Base-by-base conservation (phyloP, 306 rosid species). In the Dryas alaskensis region DNA sequence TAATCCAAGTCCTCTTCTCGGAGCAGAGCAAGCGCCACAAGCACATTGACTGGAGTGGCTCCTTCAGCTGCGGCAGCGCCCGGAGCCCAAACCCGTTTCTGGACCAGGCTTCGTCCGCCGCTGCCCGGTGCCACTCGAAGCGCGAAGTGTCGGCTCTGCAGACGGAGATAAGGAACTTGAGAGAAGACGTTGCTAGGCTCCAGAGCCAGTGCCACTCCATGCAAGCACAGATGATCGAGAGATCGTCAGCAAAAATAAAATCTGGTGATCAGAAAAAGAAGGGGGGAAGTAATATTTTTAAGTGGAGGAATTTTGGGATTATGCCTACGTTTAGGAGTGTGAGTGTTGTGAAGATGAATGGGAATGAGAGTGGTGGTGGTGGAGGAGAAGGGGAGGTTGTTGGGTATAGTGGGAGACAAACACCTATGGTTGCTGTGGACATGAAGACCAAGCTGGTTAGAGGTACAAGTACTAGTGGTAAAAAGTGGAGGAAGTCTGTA, bases 1-100 rank as follows among this genome's bases (percentile, higher is more conserved):
- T 94, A 5, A 88, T 94, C 76, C 99, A 89, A 75, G 96, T 94
- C 4, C 88, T 94, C 3, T 89, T 94, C 82, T 88, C 90, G 0
- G 96, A 89, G 81, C 97, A 91, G 54, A 80, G 76, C 12, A 91
- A 87, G 68, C 84, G 89, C 42, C 84, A 82, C 43, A 69, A 73
- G 6, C 81, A 79, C 10, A 49, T 78, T 4, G 99, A 92, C 62
- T 92, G 92, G 97, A 89, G 97, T 60, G 87, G 89, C 46, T 87
- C 96, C 17, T 85, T 91, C 73, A 84, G 37, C 37, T 31, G 84
- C 16, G 72, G 83, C 69, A 57, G 85, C 70, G 45, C 69, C 7
- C 79, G 95, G 17, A 91, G 97, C 80, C 97, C 94, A 0, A 84
- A 22, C n/a, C 72, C 67, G 0, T 80, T 78, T 5, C 55, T 73